Conservation (phyloP, 2,329 filamentous ascomycete genomes). For the Exophiala bonariae region DNA sequence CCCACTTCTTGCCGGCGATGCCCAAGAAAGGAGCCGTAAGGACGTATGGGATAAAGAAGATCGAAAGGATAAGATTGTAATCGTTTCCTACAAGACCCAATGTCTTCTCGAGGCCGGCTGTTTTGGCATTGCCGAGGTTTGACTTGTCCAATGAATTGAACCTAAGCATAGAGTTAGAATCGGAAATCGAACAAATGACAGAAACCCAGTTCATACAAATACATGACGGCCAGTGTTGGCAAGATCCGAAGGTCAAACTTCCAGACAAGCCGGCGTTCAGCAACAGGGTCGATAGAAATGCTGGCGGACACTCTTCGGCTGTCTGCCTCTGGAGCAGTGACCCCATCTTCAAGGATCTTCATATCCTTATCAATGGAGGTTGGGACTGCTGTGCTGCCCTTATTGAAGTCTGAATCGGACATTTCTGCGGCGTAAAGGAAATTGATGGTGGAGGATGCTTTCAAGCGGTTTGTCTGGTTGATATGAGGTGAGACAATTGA, state of each 20-base stretch:
- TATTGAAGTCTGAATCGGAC: slow-evolving; percentile 3
- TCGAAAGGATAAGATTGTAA: slow-evolving; percentile 68
- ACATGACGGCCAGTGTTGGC: slow-evolving; percentile 62
- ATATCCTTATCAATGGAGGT: slow-evolving; percentile 12
- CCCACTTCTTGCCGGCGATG: slow-evolving; percentile 69
- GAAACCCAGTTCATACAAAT: slow-evolving; percentile 49
- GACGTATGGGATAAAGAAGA: slow-evolving; percentile 77
- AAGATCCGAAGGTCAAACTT: slow-evolving; percentile 58
- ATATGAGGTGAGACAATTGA: too few relatives aligned
- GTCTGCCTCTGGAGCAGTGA: slow-evolving; percentile 3
- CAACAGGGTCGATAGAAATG: slow-evolving; percentile 42
- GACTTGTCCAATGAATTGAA: slow-evolving; percentile 54
- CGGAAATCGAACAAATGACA: slow-evolving; percentile 1
- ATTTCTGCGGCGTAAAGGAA: slow-evolving; percentile 8
- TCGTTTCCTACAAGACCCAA: slow-evolving; percentile 61
- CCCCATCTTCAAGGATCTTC: slow-evolving; percentile 14
- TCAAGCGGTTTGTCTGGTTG: too few relatives aligned
- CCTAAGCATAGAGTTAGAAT: too few relatives aligned
- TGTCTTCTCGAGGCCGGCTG: slow-evolving; percentile 49
- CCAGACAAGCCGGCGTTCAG: slow-evolving; percentile 51
- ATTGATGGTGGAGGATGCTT: too few relatives aligned
- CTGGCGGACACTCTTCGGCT: slow-evolving; percentile 16
- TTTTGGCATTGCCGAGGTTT: slow-evolving; percentile 54
- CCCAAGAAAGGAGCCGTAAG: slow-evolving; percentile 65
- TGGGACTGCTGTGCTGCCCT: neutral